A percentile compares a stretch with the other conserved stretches of the same genome.
Evolutionary conservation across 2,329 filamentous ascomycete genomes (phyloP).

Genomic region (Aspergillus sp.): DNA sequence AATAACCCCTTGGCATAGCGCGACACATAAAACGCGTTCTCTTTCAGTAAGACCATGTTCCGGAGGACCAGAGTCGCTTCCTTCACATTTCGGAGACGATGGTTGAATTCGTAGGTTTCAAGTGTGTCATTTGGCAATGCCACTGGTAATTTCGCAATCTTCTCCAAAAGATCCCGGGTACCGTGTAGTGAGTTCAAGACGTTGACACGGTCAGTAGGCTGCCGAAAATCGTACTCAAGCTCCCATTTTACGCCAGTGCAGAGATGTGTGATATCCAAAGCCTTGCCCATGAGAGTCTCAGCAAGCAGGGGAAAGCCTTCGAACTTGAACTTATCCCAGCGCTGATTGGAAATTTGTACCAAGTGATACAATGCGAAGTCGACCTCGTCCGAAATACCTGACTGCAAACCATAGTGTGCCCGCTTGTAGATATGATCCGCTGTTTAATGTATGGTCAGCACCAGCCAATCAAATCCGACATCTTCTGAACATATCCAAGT

Average conservation of each 20-base stretch:
- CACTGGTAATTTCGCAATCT: constrained; percentile 58
- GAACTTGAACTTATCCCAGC: constrained; percentile 92
- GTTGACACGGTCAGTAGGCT: constrained; percentile 47
- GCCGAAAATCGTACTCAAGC: constrained; percentile 60
- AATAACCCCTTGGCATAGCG: constrained; percentile 59
- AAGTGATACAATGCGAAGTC: constrained; percentile 90
- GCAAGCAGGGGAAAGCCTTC: constrained; percentile 83
- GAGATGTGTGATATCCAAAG: constrained; percentile 67
- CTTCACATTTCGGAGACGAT: constrained; percentile 67
- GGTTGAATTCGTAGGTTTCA: constrained; percentile 62
- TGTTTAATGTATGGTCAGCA: constrained; percentile 9
- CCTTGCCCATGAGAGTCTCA: constrained; percentile 80
- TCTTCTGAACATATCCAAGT: background rate
- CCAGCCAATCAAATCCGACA: background rate
- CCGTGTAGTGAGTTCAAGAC: constrained; percentile 60
- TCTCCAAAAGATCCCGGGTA: constrained; percentile 64
- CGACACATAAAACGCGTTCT: constrained; percentile 78
- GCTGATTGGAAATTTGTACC: constrained; percentile 90
- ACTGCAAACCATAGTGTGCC: constrained; percentile 76
- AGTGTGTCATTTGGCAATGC: constrained; percentile 59
- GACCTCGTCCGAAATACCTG: constrained; percentile 70
- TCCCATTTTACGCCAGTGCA: constrained; percentile 81
- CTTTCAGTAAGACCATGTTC: constrained; percentile 90
- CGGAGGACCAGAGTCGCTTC: constrained; percentile 83
- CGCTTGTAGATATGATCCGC: constrained; percentile 72